Evolutionary conservation across 805 yeast species (phyloP).

Genomic region (Hanseniaspora mollemarum): DNA sequence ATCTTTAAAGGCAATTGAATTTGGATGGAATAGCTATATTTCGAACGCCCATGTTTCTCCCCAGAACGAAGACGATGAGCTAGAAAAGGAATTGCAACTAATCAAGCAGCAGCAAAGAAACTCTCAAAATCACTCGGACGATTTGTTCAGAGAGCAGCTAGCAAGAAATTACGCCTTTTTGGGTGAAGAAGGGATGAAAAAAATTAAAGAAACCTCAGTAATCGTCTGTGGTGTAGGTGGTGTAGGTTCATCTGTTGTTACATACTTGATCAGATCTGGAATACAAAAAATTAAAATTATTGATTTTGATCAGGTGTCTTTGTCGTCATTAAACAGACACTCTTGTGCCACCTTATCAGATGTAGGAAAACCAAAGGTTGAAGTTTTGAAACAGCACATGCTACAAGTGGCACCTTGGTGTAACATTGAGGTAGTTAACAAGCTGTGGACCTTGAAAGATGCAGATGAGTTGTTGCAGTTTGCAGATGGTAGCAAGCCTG

Average conservation of each 20-base stretch:
- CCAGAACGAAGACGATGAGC: background rate
- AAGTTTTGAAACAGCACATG: conserved; percentile 59
- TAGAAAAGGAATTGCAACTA: conserved; percentile 11
- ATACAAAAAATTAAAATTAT: conserved; percentile 65
- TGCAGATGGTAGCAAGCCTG: conserved; percentile 45
- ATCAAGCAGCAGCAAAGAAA: conserved; percentile 2
- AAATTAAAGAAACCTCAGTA: conserved; percentile 57
- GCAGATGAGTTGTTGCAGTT: conserved; percentile 48
- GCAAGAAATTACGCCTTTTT: conserved; percentile 89
- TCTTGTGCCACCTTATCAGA: conserved; percentile 85
- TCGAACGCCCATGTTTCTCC: background rate
- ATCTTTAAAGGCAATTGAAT: conserved; percentile 26
- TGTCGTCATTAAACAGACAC: conserved; percentile 85
- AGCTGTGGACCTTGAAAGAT: conserved; percentile 58
- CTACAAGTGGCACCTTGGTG: conserved; percentile 87
- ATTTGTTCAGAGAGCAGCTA: conserved; percentile 75
- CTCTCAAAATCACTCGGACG: conserved; percentile 40
- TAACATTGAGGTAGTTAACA: conserved; percentile 62
- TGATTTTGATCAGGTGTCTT: conserved; percentile 92
- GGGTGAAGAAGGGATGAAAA: conserved; percentile 70
- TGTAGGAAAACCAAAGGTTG: conserved; percentile 87
- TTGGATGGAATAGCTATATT: conserved; percentile 18
- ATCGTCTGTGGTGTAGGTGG: conserved; percentile 94
- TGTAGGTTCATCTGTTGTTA: conserved; percentile 92
- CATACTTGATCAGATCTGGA: conserved; percentile 87